Evolutionary conservation across 2,329 filamentous ascomycete genomes (phyloP).

Genomic region (Cladosporium phlei): DNA sequence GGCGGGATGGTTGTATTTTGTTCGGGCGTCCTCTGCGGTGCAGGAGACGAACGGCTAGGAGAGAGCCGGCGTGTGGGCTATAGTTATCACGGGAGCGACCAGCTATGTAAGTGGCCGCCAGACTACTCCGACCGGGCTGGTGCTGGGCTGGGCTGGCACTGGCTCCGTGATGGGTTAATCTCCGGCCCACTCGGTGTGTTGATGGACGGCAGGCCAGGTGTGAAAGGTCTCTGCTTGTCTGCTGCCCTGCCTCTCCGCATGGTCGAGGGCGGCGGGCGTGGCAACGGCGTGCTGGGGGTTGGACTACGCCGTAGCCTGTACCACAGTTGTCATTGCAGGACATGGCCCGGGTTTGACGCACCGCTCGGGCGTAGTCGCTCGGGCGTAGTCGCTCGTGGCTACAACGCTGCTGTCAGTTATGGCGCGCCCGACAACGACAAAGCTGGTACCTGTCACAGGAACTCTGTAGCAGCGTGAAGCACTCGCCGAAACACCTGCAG

Average conservation of each 20-base stretch:
- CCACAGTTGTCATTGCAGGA: no score
- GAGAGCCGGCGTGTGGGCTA: constrained; percentile 12
- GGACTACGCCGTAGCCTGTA: no score
- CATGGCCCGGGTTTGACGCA: background rate
- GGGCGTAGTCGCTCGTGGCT: no score
- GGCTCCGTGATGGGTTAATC: constrained; percentile 5
- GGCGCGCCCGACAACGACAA: no score
- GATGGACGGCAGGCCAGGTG: no score
- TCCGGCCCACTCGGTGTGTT: constrained; percentile 11
- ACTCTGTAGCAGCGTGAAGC: constrained; percentile 2
- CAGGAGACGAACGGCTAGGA: constrained; percentile 8
- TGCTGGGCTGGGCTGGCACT: constrained; percentile 5
- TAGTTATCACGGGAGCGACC: constrained; percentile 3
- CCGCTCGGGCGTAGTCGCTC: no score
- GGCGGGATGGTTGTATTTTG: constrained; percentile 8
- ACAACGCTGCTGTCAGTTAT: no score
- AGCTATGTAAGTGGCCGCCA: no score
- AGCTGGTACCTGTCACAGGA: no score
- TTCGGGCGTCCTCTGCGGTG: constrained; percentile 4
- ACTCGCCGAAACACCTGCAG: constrained; percentile 1
- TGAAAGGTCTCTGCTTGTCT: no score
- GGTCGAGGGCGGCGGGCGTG: no score
- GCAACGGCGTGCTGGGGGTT: background rate
- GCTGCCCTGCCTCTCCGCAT: constrained; percentile 1
- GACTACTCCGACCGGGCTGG: background rate